phyloP scores from a whole-genome alignment of 78 protist genomes.

The Guillardia theta region DNA sequence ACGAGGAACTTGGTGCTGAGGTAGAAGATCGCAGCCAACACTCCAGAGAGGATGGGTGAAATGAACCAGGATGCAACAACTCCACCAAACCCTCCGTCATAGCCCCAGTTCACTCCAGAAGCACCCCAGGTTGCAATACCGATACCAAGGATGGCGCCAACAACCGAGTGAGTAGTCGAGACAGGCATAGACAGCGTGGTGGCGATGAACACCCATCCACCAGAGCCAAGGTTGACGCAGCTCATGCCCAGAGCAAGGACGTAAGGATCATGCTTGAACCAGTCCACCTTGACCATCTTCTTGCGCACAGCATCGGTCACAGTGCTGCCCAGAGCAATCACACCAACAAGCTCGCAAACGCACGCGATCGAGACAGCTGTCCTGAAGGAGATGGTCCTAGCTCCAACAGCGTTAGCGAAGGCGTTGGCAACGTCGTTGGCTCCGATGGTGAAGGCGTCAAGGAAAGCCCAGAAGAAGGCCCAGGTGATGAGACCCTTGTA shows the following conservation, averaged over 20 bases:
- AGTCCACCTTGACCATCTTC: not conserved
- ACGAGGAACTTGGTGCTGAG: not conserved
- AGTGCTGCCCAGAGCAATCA: not conserved
- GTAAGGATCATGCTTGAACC: conserved; percentile 2
- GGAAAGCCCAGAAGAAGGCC: not conserved
- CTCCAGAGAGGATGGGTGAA: conserved; percentile 54
- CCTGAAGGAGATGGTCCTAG: not conserved
- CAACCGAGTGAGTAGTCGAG: conserved; percentile 65
- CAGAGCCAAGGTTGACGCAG: not conserved
- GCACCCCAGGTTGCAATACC: not conserved
- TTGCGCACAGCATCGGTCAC: not conserved
- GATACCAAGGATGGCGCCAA: conserved; percentile 60
- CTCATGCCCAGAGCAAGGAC: conserved; percentile 15
- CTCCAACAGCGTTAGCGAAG: conserved; percentile 20
- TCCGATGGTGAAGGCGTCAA: conserved; percentile 17
- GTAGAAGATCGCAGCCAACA: not conserved
- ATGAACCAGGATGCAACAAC: conserved; percentile 54
- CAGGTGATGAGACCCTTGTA: not conserved
- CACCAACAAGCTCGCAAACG: conserved; percentile 46
- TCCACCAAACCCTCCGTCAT: not conserved
- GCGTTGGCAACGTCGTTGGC: conserved; percentile 43
- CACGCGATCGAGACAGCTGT: not conserved
- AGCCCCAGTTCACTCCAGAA: not conserved
- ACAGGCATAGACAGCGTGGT: conserved; percentile 45
- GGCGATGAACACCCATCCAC: not conserved